These are phyloP conservation scores for Acacia crassicarpa DNA, from an alignment of 306 rosid genomes.

Conservation along the genomic window DNA sequence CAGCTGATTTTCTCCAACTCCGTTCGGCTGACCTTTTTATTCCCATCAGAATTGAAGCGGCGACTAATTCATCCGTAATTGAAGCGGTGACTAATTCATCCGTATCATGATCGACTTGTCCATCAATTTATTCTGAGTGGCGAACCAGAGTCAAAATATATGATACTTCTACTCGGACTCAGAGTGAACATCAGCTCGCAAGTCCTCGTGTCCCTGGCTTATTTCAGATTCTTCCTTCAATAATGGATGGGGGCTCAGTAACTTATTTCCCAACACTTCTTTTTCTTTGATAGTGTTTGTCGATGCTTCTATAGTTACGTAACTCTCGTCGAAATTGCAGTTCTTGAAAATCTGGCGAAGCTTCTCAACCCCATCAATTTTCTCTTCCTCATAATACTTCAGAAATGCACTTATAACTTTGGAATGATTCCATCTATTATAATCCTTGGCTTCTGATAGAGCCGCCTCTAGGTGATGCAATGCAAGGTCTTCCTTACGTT, in stretches of 20 bases:
- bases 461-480: slow-evolving; percentile 51
- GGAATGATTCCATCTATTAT: slow-evolving; percentile 47
- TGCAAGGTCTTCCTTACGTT: slow-evolving; percentile 49
- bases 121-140: background rate
- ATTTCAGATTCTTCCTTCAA: slow-evolving; percentile 35
- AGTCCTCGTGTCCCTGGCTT: background rate
- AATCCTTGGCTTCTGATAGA: slow-evolving; percentile 40
- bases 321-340: slow-evolving; percentile 47
- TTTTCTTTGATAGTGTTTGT: no score
- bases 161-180: background rate
- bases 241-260: slow-evolving; percentile 34
- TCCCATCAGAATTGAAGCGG: background rate
- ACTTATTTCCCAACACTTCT: slow-evolving; percentile 13
- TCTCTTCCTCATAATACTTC: slow-evolving; percentile 61
- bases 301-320: no score
- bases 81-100: background rate
- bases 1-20: background rate
- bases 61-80: background rate
- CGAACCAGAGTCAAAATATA: background rate
- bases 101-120: background rate
- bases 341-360: slow-evolving; percentile 59
- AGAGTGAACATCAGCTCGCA: background rate
- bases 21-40: background rate
- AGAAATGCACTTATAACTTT: slow-evolving; percentile 50
- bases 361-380: slow-evolving; percentile 58